Evolutionary conservation across 768 basidiomycete genomes (phyloP), one percentile per base, ranked within the genome.

Genomic region (Lentinula raphanica): DNA sequence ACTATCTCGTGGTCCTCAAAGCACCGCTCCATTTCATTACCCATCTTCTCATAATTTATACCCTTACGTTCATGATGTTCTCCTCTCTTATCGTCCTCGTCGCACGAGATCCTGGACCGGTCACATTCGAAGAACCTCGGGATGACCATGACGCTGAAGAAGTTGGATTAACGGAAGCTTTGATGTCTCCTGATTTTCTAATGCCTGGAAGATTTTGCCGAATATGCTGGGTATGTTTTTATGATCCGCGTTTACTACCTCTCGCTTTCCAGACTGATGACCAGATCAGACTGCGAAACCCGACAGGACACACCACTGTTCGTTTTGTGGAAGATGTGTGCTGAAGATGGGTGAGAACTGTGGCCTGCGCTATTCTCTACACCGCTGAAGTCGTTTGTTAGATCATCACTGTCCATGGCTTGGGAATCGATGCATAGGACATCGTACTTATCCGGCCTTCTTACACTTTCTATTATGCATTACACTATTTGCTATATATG

Each of bases 401-500:
- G 90, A 94, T 68, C 92, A 93, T 65, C 92, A 94, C 65, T 94
- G 91, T 66, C 88, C 86, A 5, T 94, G 91, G 91, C 72, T 93
- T 23, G 91, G 85, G 36, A 72, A 78, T 46, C 86, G 78, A 67
- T 94, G 91, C 69, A 80, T 94, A 58, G 91, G 91, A 2, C 83
- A 91, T 71, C 78, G 90, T 66, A 93, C 88, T 39, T 92, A 93
- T 68, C 85, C 90, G 7, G 84, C 91, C 5, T 94, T 92, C 66
- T 73, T 93, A 51, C 90, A 92, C 69, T 89, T 93, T 66, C 75
- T 93, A 50, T 73, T 76, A 31, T 84, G 80, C 62, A 68, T 87
- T 45, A 86, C 84, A 8, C 63, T 87, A 6, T 78, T 91, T 39
- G 76, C 89, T 13, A 61, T 77, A 15, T 90, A 93, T 66, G 72